A percentile compares a stretch with the other conserved stretches of the same genome.
These are phyloP conservation scores for Heritiera fomes DNA, from an alignment of 345 rosid genomes.

Conservation along the genomic window DNA sequence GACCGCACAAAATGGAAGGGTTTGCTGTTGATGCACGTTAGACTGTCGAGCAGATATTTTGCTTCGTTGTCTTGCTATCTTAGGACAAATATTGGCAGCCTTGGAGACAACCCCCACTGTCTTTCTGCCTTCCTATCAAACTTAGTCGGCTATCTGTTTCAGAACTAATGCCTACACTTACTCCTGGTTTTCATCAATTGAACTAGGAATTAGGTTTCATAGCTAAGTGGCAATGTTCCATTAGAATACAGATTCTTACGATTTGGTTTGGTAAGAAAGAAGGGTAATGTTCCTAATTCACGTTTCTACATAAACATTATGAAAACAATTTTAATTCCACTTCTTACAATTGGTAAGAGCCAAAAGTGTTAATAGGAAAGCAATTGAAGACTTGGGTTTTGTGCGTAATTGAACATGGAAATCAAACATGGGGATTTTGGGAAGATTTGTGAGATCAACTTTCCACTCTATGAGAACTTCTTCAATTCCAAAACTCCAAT, in stretches of 20 bases:
- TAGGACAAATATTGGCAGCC: neutral
- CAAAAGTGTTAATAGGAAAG: neutral
- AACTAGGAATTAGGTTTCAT: neutral
- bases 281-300: neutral
- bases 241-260: neutral
- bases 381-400: neutral
- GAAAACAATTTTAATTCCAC: neutral
- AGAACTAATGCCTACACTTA: neutral
- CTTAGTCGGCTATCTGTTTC: constrained; percentile 10
- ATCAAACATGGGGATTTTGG: neutral
- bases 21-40: constrained; percentile 35
- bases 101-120: neutral
- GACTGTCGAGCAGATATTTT: constrained; percentile 40
- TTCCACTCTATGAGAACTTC: too few relatives aligned
- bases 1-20: constrained; percentile 7
- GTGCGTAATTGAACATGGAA: neutral
- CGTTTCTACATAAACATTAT: too few relatives aligned
- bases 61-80: constrained; percentile 25
- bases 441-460: neutral
- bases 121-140: neutral
- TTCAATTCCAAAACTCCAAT: neutral
- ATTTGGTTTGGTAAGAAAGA: neutral
- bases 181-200: neutral
- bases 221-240: neutral
- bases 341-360: neutral